Evolutionary conservation across 106 monocot species (phyloP).

Genomic region (Narthecium ossifragum): DNA sequence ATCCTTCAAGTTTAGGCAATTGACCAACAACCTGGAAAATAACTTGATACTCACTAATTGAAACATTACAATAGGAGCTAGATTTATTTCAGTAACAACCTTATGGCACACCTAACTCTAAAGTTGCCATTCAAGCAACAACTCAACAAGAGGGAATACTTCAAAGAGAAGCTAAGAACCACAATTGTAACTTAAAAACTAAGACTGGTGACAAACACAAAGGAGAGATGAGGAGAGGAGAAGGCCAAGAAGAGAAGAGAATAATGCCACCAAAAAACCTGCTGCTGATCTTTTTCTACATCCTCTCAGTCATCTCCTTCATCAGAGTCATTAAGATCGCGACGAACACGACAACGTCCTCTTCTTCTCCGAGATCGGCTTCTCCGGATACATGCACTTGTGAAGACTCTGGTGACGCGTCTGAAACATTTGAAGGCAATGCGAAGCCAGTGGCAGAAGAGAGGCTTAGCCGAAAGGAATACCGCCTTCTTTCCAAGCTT

Average conservation of each 20-base stretch:
- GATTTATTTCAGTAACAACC: no score
- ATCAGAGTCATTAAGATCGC: slow-evolving; percentile 15
- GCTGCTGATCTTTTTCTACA: slow-evolving; percentile 5
- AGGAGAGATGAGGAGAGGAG: not conserved
- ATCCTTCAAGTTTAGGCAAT: no score
- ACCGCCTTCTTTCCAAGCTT: slow-evolving; percentile 6
- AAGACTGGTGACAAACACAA: not conserved
- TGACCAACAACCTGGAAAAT: no score
- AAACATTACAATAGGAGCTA: no score
- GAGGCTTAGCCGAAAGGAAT: slow-evolving; percentile 17
- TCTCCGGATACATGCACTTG: not conserved
- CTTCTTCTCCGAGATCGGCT: not conserved
- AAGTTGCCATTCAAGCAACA: no score
- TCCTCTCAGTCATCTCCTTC: slow-evolving; percentile 20
- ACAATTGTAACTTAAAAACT: no score
- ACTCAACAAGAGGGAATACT: no score
- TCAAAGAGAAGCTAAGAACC: no score
- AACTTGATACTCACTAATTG: no score
- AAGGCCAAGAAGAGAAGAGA: not conserved
- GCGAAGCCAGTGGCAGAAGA: not conserved
- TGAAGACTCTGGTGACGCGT: not conserved
- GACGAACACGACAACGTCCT: not conserved
- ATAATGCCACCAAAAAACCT: slow-evolving; percentile 15
- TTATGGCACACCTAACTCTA: no score
- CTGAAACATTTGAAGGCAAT: not conserved